phyloP scores from a whole-genome alignment of 768 basidiomycete species.

The Leccinum incarnatum region DNA sequence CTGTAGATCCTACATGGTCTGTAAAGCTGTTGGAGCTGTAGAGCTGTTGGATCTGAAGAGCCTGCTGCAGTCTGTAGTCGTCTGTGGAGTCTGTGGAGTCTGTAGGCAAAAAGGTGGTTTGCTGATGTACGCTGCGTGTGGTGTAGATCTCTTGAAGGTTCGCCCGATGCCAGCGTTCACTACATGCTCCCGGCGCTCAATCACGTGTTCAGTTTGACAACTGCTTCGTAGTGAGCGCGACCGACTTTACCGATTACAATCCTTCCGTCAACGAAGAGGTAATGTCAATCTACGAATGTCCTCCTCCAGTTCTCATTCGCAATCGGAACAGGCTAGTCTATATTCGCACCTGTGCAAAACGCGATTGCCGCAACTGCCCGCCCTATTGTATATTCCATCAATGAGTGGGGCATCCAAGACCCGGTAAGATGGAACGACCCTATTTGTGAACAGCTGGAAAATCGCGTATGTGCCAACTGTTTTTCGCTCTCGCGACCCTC shows the following conservation, averaged over 20 bases:
- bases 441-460: slow-evolving; percentile 49
- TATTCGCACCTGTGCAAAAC: slow-evolving; percentile 6
- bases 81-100: too few species aligned
- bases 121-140: slow-evolving; percentile 6
- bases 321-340: not conserved
- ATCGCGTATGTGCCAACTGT: slow-evolving; percentile 39
- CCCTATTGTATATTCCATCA: slow-evolving; percentile 46
- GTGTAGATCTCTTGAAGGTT: slow-evolving; percentile 14
- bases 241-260: slow-evolving; percentile 3
- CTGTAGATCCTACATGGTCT: too few species aligned
- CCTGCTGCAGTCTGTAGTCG: too few species aligned
- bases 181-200: not conserved
- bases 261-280: slow-evolving; percentile 8
- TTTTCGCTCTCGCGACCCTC: not conserved
- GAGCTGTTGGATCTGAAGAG: too few species aligned
- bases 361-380: slow-evolving; percentile 1
- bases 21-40: too few species aligned
- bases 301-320: not conserved
- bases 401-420: slow-evolving; percentile 51
- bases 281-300: not conserved
- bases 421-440: slow-evolving; percentile 45
- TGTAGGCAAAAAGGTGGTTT: too few species aligned
- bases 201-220: slow-evolving; percentile 4
- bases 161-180: not conserved
- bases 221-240: slow-evolving; percentile 4